These are phyloP conservation scores for Nakaseomyces uthaithaninus DNA, from an alignment of 1,139 yeast species.

Conservation along the genomic window DNA sequence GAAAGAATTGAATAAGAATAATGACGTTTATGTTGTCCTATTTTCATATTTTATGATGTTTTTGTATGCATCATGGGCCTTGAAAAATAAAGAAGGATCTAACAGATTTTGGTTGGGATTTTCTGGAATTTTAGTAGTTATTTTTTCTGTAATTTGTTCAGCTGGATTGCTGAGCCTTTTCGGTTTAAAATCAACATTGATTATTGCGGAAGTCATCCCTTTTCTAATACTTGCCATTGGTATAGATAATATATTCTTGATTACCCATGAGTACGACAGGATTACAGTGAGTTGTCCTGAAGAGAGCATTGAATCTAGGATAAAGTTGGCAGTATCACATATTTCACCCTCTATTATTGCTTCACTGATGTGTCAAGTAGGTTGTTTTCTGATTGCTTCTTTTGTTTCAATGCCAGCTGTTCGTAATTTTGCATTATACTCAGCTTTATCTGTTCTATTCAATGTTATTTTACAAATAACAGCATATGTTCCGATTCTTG, in stretches of 20 bases:
- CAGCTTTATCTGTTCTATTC: conserved; percentile 76
- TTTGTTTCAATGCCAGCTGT: conserved; percentile 93
- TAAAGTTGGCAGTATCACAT: conserved; percentile 55
- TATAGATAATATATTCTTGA: conserved; percentile 82
- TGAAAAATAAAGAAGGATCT: conserved; percentile 35
- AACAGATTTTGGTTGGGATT: conserved; percentile 73
- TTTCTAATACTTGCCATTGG: conserved; percentile 89
- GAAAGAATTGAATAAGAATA: conserved; percentile 73
- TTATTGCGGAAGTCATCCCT: conserved; percentile 96
- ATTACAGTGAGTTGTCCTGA: conserved; percentile 42
- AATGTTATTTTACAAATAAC: conserved; percentile 78
- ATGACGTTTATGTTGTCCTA: conserved; percentile 63
- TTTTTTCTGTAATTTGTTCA: conserved; percentile 70
- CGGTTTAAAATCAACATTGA: conserved; percentile 78
- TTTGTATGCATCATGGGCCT: conserved; percentile 73
- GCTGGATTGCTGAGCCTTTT: conserved; percentile 71
- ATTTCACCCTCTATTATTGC: conserved; percentile 84
- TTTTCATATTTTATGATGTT: conserved; percentile 86
- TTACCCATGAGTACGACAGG: conserved; percentile 66
- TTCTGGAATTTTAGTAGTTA: conserved; percentile 71
- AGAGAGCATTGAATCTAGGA: conserved; percentile 44
- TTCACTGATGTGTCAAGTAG: conserved; percentile 66
- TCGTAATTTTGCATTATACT: conserved; percentile 80
- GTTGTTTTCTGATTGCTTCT: conserved; percentile 73
- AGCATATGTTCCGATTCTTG: conserved; percentile 62